phyloP scores from a whole-genome alignment of 2,329 filamentous ascomycete genomes.

The Verticillium alfalfae region DNA sequence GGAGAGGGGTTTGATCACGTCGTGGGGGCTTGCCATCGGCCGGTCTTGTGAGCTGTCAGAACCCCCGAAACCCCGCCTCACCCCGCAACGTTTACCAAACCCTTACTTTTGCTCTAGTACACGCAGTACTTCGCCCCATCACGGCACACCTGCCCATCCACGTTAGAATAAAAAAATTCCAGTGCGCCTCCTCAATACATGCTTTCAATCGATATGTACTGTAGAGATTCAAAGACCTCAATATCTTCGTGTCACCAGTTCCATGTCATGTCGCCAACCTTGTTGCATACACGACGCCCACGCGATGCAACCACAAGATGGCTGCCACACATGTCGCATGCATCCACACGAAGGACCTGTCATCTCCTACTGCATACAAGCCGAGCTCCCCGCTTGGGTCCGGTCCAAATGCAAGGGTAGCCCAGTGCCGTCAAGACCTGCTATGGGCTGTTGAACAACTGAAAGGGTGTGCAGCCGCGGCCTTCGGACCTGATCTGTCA shows the following conservation, averaged over 20 bases:
- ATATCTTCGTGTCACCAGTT: background rate
- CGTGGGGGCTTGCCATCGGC: no score
- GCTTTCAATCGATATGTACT: background rate
- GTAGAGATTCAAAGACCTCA: background rate
- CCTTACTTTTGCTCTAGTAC: no score
- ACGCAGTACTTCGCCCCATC: no score
- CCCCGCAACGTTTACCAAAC: no score
- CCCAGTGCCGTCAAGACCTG: background rate
- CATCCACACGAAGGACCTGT: background rate
- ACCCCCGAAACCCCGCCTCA: no score
- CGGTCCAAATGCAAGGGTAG: background rate
- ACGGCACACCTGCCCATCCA: no score
- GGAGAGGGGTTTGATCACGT: no score
- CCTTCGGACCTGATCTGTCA: background rate
- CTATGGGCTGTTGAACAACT: background rate
- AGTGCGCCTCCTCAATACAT: background rate
- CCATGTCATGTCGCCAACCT: background rate
- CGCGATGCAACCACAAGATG: background rate
- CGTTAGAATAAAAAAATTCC: no score
- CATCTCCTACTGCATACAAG: background rate
- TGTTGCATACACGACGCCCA: background rate
- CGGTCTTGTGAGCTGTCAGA: no score
- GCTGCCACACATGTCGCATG: background rate
- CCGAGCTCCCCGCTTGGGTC: background rate
- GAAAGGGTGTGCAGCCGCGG: background rate